Base-by-base conservation (phyloP, 768 basidiomycete genomes). In the Lactarius sp. region DNA sequence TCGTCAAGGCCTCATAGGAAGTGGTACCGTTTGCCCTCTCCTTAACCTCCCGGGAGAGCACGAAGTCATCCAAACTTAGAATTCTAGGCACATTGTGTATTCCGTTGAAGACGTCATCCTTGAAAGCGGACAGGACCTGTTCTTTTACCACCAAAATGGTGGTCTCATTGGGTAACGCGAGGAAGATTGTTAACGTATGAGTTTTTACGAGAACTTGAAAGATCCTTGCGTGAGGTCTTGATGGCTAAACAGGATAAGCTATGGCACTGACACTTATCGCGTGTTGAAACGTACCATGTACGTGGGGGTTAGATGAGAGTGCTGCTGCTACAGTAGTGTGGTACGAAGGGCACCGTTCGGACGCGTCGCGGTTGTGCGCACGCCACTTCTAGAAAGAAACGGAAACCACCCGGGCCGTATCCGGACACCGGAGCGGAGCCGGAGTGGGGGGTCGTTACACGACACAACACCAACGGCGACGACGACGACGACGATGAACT, bases 171-270 rank as follows among this genome's bases (percentile, higher is more conserved):
- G 79, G 73, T 10, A 80, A 78, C 7, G 84, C 82, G 66, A 86
- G 74, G 69, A 87, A 79, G 67, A 90, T 75, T 6, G 85, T 85
- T 56, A 87, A 75, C 66, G 83, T 88, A 76, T 90, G 87, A 0
- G 88, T 86, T 70, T 87, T 89, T 67, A 90, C 73, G n/a, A 84
- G 78, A 18, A 91, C 70, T 59, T 88, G 84, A 74, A 85, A 85
- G 54, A 82, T 77, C 74, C 85, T 88, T 8, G 85, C 84, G 46
- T 79, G 79, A 14, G 77, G 66, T 70, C 81, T 80, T 13, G 77
- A 79, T 33, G 84, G 84, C 87, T 84, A 31, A 49, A 44, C 12
- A 54, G 60, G 9, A 53, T 52, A 20, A 57, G 49, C 4, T 14
- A 39, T 36, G 36, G 3, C 6, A 55, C n/a, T 8, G 12, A 31